Conservation (phyloP, 2,329 filamentous ascomycete species). For the Neoarthrinium moseri region DNA sequence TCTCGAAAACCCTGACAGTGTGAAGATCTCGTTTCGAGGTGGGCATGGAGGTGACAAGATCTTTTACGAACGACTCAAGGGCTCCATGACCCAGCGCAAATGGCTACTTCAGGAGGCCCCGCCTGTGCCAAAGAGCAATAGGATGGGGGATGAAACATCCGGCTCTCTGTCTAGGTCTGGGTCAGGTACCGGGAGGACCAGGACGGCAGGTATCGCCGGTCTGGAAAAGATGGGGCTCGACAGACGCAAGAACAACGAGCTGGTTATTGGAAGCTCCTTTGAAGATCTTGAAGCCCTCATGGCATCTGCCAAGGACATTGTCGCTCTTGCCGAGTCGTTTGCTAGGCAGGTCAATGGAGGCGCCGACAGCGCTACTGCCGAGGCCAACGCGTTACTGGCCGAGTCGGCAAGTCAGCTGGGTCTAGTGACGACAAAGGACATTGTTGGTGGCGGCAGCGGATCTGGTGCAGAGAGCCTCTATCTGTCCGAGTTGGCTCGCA, state of each 20-base stretch:
- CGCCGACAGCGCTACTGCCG: constrained; percentile 58
- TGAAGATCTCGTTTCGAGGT: constrained; percentile 88
- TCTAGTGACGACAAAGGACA: constrained; percentile 91
- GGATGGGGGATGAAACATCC: constrained; percentile 33
- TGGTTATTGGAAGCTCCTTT: constrained; percentile 90
- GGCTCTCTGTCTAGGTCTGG: constrained; percentile 25
- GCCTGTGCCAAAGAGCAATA: constrained; percentile 69
- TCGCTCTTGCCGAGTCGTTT: constrained; percentile 88
- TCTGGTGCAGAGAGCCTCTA: constrained; percentile 74
- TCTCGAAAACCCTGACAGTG: constrained; percentile 64
- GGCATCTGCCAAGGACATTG: constrained; percentile 95
- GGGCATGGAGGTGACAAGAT: constrained; percentile 90
- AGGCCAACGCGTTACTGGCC: constrained; percentile 73
- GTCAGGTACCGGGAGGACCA: constrained; percentile 36
- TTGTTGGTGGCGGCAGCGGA: constrained; percentile 72
- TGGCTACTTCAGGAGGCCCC: constrained; percentile 92
- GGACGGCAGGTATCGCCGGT: constrained; percentile 85
- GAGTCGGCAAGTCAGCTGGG: constrained; percentile 83
- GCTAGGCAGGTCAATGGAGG: constrained; percentile 62
- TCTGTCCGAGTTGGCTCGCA: constrained; percentile 80
- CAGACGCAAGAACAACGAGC: constrained; percentile 86
- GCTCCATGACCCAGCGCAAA: constrained; percentile 86
- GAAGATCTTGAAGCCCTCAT: constrained; percentile 95
- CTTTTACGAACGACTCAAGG: constrained; percentile 86
- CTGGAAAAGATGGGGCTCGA: constrained; percentile 83